Conservation (phyloP, 768 basidiomycete genomes). For the Naganishia antarctica region DNA sequence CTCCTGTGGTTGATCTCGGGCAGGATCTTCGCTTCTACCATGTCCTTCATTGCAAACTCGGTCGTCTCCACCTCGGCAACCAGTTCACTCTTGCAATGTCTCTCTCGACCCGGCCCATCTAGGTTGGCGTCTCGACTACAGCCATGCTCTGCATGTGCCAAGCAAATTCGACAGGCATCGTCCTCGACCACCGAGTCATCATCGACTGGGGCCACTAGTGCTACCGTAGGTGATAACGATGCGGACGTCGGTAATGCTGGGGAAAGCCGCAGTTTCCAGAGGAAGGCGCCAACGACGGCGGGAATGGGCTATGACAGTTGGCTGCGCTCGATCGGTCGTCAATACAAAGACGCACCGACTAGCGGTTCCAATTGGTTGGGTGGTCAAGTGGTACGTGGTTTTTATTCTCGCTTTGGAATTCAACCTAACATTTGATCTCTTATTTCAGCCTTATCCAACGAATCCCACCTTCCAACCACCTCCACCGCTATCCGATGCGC, state of each 20-base stretch:
- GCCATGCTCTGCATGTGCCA: slow-evolving; percentile 22
- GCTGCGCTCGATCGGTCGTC: slow-evolving; percentile 32
- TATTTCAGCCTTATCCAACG: slow-evolving; percentile 41
- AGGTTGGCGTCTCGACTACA: slow-evolving; percentile 16
- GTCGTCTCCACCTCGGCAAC: slow-evolving; percentile 12
- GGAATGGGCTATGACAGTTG: slow-evolving; percentile 30
- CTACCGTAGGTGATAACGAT: neutral
- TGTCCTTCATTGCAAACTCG: neutral
- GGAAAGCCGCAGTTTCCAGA: neutral
- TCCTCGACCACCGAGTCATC: slow-evolving; percentile 1
- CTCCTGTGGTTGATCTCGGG: neutral
- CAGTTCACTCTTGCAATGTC: slow-evolving; percentile 18
- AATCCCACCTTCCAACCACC: slow-evolving; percentile 47
- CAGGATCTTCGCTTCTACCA: slow-evolving; percentile 12
- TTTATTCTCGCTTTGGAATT: no score
- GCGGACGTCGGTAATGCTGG: neutral
- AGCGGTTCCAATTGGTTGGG: slow-evolving; percentile 45
- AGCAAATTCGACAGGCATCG: slow-evolving; percentile 16
- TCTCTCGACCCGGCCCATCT: slow-evolving; percentile 27
- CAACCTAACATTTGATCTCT: neutral
- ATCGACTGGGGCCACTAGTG: neutral
- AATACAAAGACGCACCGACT: slow-evolving; percentile 34
- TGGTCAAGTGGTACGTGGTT: slow-evolving; percentile 40
- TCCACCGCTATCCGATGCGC: slow-evolving; percentile 44
- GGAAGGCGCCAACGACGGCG: neutral